These are phyloP conservation scores for Aspergillus saccharolyticus DNA, from an alignment of 495 filamentous ascomycete genomes.

Conservation along the genomic window DNA sequence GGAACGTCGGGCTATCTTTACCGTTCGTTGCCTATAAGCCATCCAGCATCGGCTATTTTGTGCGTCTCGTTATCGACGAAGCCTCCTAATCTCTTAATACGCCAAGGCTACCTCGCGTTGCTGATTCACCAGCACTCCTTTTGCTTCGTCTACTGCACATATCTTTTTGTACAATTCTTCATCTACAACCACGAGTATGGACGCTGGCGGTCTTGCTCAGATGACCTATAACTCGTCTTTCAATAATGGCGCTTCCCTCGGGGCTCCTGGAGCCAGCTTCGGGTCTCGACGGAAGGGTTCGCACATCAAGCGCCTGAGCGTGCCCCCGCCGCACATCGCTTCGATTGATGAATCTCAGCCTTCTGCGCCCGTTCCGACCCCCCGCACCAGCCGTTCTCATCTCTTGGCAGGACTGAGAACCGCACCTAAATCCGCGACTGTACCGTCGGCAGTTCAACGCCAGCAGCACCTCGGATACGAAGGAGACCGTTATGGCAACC, in stretches of 20 bases:
- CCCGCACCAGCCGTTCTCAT: conserved; percentile 90
- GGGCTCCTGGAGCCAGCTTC: conserved; percentile 70
- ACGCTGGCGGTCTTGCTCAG: conserved; percentile 99
- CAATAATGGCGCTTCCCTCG: conserved; percentile 59
- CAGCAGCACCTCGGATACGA: conserved; percentile 49
- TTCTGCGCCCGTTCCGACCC: conserved; percentile 55
- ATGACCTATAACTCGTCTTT: conserved; percentile 86
- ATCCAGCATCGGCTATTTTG: conserved; percentile 15
- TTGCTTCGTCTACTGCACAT: conserved; percentile 34
- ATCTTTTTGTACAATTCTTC: conserved; percentile 25
- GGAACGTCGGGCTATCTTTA: conserved; percentile 19
- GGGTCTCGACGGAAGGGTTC: conserved; percentile 77
- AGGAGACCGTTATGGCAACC: conserved; percentile 38
- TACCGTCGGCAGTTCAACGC: conserved; percentile 57
- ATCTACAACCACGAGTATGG: conserved; percentile 64
- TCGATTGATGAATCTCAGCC: conserved; percentile 62
- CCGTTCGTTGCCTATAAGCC: conserved; percentile 16
- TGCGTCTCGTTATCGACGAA: conserved; percentile 17
- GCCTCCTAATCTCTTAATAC: conserved; percentile 38
- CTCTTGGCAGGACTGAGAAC: conserved; percentile 91
- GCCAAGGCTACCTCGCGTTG: conserved; percentile 22
- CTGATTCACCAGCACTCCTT: conserved; percentile 17
- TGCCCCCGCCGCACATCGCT: conserved; percentile 55
- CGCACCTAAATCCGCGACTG: conserved; percentile 78
- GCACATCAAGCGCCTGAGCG: conserved; percentile 77